Percentiles rank a stretch among this genome's conserved stretches.
Conservation (phyloP, 331 rosid species). For the Stylosanthes scabra region DNA sequence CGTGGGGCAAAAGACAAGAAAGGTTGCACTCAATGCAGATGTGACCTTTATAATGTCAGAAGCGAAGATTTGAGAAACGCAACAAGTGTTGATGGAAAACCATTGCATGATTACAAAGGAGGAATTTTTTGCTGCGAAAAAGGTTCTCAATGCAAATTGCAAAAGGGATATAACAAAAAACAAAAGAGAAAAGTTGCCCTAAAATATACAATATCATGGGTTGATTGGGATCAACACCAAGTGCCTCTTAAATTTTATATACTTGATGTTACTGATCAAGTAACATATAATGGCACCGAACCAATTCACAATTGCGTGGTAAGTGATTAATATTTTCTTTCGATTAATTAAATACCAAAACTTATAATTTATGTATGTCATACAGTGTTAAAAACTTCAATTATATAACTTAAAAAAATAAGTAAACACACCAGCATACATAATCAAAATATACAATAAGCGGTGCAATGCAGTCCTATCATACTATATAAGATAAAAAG, state of each 20-base stretch:
- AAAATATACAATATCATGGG: constrained; percentile 12
- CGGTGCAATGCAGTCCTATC: no score
- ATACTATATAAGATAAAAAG: no score
- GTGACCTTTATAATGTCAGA: background rate
- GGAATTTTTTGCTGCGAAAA: background rate
- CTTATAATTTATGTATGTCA: no score
- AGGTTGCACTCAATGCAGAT: constrained; percentile 7
- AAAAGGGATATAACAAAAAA: background rate
- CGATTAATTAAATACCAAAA: no score
- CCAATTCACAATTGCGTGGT: constrained; percentile 4
- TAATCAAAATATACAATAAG: no score
- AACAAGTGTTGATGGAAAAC: background rate
- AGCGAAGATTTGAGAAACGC: background rate
- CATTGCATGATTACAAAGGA: constrained; percentile 21
- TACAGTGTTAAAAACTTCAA: no score
- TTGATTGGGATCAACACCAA: constrained; percentile 13
- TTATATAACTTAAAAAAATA: no score
- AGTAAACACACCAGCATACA: no score
- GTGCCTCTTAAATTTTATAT: background rate
- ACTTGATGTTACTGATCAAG: background rate
- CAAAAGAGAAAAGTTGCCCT: background rate
- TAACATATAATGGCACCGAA: background rate
- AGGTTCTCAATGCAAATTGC: constrained; percentile 6
- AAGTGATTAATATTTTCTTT: background rate
- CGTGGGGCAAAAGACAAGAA: background rate